Evolutionary conservation across 306 rosid genomes (phyloP), one percentile per base, ranked within the genome.

Genomic region (Lotus japonicus): DNA sequence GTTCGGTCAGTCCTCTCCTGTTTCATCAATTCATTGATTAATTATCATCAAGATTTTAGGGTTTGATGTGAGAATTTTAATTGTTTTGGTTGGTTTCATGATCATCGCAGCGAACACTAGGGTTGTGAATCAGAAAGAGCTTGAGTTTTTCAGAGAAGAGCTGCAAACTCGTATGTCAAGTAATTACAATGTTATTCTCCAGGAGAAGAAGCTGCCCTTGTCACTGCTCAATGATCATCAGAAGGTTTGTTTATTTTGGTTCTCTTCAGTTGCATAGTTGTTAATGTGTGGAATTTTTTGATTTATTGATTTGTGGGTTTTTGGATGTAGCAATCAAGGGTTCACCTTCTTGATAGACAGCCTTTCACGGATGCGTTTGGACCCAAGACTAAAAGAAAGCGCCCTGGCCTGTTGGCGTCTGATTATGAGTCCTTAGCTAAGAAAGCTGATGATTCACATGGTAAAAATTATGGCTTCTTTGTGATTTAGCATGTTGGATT

Each of bases 311-410:
- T 17, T 49, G 1, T n/a, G 66, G 71, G 71, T 26, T 70, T 65
- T 65, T 79, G 55, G 60, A 53, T 79, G 82, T 57, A 94, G 98
- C 98, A 94, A 94, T 33, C 97, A 6, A 83, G 94, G 77, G 96
- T 90, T 76, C 97, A 94, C 75, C 90, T 94, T 36, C 97, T 94
- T 48, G 97, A 90, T 35, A 88, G 91, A 57, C 92, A 94, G 89
- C 84, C 95, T 7, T 94, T 94, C 68, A 51, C 11, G 16, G 88
- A 94, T 85, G 96, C 91, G 11, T 92, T 92, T 75, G 96, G 97
- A 69, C 91, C 94, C 2, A 92, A 90, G 83, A 74, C 83, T 33
- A 89, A 88, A 80, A 83, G 98, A 76, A 94, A 90, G 80, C 89
- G 95, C 11, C 97, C 98, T 9, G 88, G 38, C 46, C 85, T 88